Percentiles rank a stretch among this genome's conserved stretches.
phyloP scores from a whole-genome alignment of 495 filamentous ascomycete genomes.

The Aspergillus diversus region DNA sequence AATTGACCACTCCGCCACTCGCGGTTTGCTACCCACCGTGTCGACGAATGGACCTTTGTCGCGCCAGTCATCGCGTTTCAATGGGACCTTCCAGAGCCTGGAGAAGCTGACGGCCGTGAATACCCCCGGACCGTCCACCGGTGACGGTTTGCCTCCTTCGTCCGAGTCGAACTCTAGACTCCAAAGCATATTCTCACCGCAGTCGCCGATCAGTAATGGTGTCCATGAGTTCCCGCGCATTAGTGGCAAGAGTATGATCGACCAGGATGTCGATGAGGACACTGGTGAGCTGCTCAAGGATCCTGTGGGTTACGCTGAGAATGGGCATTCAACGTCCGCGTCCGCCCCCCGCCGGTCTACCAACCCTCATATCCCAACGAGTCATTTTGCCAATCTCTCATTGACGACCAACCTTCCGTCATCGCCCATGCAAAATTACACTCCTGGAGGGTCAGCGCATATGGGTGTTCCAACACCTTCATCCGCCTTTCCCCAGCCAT shows the following conservation, averaged over 20 bases:
- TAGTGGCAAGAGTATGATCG: conserved; percentile 83
- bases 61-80: conserved; percentile 77
- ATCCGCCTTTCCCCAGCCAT: conserved; percentile 63
- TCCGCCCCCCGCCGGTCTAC: conserved; percentile 65
- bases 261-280: conserved; percentile 83
- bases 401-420: conserved; percentile 67
- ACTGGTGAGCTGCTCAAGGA: conserved; percentile 83
- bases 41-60: conserved; percentile 59
- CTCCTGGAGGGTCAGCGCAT: conserved; percentile 35
- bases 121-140: conserved; percentile 56
- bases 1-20: conserved; percentile 58
- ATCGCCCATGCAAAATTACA: conserved; percentile 55
- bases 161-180: conserved; percentile 66
- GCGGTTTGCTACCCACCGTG: conserved; percentile 56
- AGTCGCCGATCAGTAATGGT: conserved; percentile 80
- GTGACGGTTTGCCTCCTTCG: conserved; percentile 57
- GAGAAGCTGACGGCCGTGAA: conserved; percentile 72
- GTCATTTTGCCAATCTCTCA: conserved; percentile 71
- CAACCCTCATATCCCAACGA: conserved; percentile 72
- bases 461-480: conserved; percentile 57
- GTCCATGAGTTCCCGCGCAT: conserved; percentile 69
- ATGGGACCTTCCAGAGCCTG: conserved; percentile 72
- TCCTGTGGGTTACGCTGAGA: conserved; percentile 81
- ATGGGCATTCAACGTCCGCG: conserved; percentile 58
- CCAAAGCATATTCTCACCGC: conserved; percentile 78